Base-by-base conservation (phyloP, 2,329 filamentous ascomycete species). In the Aspergillus fumigatiaffinis region DNA sequence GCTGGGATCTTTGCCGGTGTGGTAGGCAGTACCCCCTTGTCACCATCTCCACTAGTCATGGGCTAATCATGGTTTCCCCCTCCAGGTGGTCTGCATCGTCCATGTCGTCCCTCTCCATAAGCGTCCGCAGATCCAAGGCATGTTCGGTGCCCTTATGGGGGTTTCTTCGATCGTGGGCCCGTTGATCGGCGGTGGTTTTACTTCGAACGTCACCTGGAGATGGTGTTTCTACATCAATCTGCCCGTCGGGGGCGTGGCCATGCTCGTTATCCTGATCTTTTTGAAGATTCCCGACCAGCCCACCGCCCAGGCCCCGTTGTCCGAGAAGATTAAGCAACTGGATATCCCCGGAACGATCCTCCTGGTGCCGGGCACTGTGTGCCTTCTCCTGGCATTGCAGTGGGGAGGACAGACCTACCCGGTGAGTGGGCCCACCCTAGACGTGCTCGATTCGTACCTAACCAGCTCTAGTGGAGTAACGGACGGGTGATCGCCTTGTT, bases 191-290 rank as follows among this genome's bases (percentile, higher is more conserved):
- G 74, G 74, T 52, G 71, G 68, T 23, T 72, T 76, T 50, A 75
- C 74, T 6, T 63, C 71, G 25, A 54, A 66, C 41, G 58, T 71
- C 4, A 73, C 76, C n/a, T 80, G 79, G 78, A 66, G 79, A 12
- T 80, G 78, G 77, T 81, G 71, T 60, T 80, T 80, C 68, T 81
- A 78, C 55, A 82, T 84, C 66, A 84, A 84, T 60, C 69, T 84
- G 1, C 82, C 81, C 0, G 75, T 84, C 38, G 69, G 70, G 1
- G 63, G 53, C 2, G 44, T 64, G 1, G 59, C 66, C 3, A 57
- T 60, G 8, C 20, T 63, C 12, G 47, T 68, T 12, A 49, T 72
- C n/a, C 17, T 68, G 25, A 56, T 70, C 42, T 66, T 61, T 55
- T 65, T 20, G 48, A 56, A 1, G 56, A 58, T 9, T 53, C 58